phyloP scores from a whole-genome alignment of 345 rosid species.

The Brassica nigra region DNA sequence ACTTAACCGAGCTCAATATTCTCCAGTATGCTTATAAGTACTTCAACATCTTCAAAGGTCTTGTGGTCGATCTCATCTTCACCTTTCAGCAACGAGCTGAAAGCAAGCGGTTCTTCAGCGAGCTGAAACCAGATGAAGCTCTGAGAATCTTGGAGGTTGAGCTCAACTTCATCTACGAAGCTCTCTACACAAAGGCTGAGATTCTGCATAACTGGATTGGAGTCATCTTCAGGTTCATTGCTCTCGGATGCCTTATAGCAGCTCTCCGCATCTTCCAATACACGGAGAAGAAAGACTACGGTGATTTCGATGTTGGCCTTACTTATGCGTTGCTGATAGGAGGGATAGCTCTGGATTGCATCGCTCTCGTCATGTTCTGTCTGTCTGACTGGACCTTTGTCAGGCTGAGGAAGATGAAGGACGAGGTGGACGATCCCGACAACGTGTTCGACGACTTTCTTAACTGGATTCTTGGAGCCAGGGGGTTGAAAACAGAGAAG shows the following conservation, averaged over 20 bases:
- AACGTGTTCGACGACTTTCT: slow-evolving; percentile 9
- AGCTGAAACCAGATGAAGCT: slow-evolving; percentile 22
- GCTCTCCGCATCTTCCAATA: slow-evolving; percentile 19
- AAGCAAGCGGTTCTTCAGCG: slow-evolving; percentile 26
- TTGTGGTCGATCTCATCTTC: slow-evolving; percentile 36
- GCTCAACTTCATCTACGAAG: slow-evolving; percentile 47
- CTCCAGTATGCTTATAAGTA: slow-evolving; percentile 35
- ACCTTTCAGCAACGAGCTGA: slow-evolving; percentile 25
- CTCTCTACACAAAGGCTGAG: slow-evolving; percentile 46
- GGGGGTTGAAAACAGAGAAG: not conserved
- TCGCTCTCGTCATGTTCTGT: slow-evolving; percentile 50
- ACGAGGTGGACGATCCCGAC: slow-evolving; percentile 1
- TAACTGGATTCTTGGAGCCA: slow-evolving; percentile 26
- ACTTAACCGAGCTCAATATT: not conserved
- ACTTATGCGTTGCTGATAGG: slow-evolving; percentile 44
- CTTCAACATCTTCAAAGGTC: slow-evolving; percentile 33
- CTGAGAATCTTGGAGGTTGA: slow-evolving; percentile 47
- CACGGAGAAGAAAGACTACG: not conserved
- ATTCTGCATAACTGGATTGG: slow-evolving; percentile 25
- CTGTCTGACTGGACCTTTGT: slow-evolving; percentile 64
- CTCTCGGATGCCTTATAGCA: slow-evolving; percentile 15
- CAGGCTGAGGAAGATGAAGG: slow-evolving; percentile 25
- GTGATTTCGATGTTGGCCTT: slow-evolving; percentile 33
- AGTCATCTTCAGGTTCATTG: slow-evolving; percentile 21
- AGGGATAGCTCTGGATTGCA: slow-evolving; percentile 37